These are phyloP conservation scores for Glycyrrhiza uralensis DNA, from an alignment of 306 rosid genomes.

Conservation along the genomic window DNA sequence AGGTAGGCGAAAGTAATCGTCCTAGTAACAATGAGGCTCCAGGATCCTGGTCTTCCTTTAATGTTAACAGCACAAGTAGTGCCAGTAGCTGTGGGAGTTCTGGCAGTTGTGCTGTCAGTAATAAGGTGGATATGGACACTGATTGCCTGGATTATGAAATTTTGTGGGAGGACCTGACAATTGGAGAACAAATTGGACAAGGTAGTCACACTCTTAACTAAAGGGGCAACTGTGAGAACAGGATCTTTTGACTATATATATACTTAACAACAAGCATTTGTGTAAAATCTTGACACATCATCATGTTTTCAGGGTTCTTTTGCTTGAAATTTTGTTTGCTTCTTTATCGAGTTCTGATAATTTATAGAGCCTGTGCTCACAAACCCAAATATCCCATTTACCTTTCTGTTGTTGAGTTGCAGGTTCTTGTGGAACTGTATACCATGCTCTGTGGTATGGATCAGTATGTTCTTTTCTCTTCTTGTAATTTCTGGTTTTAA, in stretches of 20 bases:
- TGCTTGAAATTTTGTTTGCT: background rate
- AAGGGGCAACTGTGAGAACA: constrained; percentile 15
- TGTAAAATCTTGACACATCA: background rate
- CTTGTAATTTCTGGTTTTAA: constrained; percentile 32
- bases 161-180: constrained; percentile 91
- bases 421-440: constrained; percentile 99
- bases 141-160: constrained; percentile 96
- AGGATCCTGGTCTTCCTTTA: constrained; percentile 73
- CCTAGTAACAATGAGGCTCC: constrained; percentile 63
- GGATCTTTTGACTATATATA: constrained; percentile 4
- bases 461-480: constrained; percentile 85
- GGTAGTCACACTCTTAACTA: constrained; percentile 47
- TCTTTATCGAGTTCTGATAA: background rate
- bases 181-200: constrained; percentile 96
- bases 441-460: constrained; percentile 99
- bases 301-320: background rate
- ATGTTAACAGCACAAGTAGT: constrained; percentile 93
- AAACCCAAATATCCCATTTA: constrained; percentile 16
- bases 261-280: background rate
- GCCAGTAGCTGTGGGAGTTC: constrained; percentile 96
- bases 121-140: constrained; percentile 70
- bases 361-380: background rate
- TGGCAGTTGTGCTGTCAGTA: constrained; percentile 62
- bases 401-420: constrained; percentile 41
- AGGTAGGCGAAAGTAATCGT: constrained; percentile 51